Evolutionary conservation across 495 filamentous ascomycete species (phyloP).

Genomic region (Hypomontagnella monticulosa): DNA sequence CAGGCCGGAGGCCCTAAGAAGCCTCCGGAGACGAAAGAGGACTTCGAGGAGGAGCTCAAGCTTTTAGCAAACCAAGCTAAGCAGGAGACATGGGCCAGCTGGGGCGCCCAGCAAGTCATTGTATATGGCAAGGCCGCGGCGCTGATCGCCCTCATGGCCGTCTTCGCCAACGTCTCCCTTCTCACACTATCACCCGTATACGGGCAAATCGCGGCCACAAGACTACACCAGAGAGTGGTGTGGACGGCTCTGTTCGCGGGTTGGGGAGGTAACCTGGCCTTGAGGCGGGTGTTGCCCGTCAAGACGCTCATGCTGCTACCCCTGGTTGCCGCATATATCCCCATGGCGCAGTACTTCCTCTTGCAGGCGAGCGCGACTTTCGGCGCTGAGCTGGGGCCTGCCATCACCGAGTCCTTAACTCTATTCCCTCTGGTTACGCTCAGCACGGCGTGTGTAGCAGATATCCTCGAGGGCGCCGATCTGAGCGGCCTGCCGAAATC

Average conservation of each 20-base stretch:
- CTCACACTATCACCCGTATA: constrained; percentile 84
- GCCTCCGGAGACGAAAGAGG: constrained; percentile 54
- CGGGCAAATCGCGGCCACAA: constrained; percentile 76
- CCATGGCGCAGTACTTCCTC: constrained; percentile 73
- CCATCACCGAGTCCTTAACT: constrained; percentile 76
- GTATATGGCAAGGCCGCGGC: constrained; percentile 50
- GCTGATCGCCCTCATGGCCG: constrained; percentile 73
- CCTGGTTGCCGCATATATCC: constrained; percentile 76
- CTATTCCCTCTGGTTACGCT: constrained; percentile 78
- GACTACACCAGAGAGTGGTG: constrained; percentile 74
- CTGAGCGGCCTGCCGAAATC: constrained; percentile 64
- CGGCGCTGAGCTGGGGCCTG: constrained; percentile 74
- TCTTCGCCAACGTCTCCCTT: constrained; percentile 78
- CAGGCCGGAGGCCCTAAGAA: constrained; percentile 22
- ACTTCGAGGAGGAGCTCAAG: constrained; percentile 62
- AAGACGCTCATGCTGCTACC: constrained; percentile 64
- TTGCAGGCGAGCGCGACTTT: constrained; percentile 69
- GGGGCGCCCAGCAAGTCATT: constrained; percentile 47
- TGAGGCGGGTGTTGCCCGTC: constrained; percentile 52
- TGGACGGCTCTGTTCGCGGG: constrained; percentile 69
- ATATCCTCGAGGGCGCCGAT: constrained; percentile 67
- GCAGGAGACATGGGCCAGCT: constrained; percentile 53
- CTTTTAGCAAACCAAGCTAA: constrained; percentile 61
- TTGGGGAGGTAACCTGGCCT: constrained; percentile 66
- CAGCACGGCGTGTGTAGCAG: constrained; percentile 70